A percentile compares a stretch with the other conserved stretches of the same genome.
These are phyloP conservation scores for Uromyces viciae-fabae DNA, from an alignment of 1,284 basidiomycete genomes.

Conservation along the genomic window DNA sequence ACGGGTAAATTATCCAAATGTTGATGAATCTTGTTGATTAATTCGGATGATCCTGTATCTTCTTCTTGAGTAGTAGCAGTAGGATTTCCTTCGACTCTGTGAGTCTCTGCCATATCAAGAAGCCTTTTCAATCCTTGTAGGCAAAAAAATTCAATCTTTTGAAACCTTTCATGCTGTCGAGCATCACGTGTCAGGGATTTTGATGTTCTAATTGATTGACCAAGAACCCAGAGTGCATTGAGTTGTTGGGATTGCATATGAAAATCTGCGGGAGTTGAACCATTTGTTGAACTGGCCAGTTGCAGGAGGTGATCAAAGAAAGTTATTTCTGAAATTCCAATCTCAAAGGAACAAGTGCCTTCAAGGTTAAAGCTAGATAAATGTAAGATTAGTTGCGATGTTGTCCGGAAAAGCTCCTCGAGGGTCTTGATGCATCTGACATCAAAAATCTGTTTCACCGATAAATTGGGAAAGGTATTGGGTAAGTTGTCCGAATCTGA, in stretches of 20 bases:
- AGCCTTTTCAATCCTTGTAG: slow-evolving; percentile 22
- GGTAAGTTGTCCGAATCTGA: not conserved
- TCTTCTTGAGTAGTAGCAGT: not conserved
- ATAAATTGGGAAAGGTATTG: slow-evolving; percentile 7
- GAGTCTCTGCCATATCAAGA: slow-evolving; percentile 3
- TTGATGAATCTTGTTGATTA: not conserved
- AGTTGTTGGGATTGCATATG: slow-evolving; percentile 2
- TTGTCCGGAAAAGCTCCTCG: slow-evolving; percentile 3
- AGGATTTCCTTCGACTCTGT: not conserved
- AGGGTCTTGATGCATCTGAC: slow-evolving; percentile 1
- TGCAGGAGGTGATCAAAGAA: slow-evolving; percentile 11
- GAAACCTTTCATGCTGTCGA: not conserved
- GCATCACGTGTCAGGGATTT: slow-evolving; percentile 13
- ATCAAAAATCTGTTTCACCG: slow-evolving; percentile 11
- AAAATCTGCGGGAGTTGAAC: not conserved
- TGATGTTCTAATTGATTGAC: slow-evolving; percentile 12
- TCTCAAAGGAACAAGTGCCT: not conserved
- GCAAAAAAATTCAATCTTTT: slow-evolving; percentile 21
- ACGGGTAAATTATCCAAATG: not conserved
- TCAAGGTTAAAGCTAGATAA: no score
- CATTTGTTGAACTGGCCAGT: slow-evolving; percentile 1
- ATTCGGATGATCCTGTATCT: not conserved
- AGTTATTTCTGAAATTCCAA: not conserved
- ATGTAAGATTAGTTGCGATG: slow-evolving; percentile 1
- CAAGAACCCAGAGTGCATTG: slow-evolving; percentile 17